Conservation (phyloP, 371 early-diverging fungal genomes). For the Haplosporangium sp. region DNA sequence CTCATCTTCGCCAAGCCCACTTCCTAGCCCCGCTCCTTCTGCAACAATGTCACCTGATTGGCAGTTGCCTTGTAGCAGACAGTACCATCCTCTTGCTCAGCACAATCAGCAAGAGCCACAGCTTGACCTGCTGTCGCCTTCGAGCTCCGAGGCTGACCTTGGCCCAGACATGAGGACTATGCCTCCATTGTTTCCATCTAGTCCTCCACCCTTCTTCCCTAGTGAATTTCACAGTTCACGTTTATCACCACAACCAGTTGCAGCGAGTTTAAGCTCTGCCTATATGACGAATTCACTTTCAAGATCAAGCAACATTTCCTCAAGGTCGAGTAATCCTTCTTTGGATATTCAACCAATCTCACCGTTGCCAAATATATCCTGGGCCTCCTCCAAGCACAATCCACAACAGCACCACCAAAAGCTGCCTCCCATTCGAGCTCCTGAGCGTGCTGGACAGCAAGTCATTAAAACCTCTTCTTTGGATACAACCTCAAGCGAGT, state of each 20-base stretch:
- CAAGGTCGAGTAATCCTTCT: conserved; percentile 9
- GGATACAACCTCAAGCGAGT: conserved; percentile 24
- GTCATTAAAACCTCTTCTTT: conserved; percentile 29
- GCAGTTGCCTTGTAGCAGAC: neutral
- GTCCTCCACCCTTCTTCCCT: conserved; percentile 11
- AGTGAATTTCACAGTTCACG: neutral
- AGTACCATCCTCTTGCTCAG: neutral
- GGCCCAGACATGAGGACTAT: conserved; percentile 15
- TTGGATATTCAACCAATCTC: conserved; percentile 12
- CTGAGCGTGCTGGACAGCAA: conserved; percentile 35
- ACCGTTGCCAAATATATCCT: conserved; percentile 2
- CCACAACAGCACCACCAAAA: conserved; percentile 8
- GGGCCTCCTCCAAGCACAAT: conserved; percentile 35
- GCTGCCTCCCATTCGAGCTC: conserved; percentile 42
- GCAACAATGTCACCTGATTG: conserved; percentile 29
- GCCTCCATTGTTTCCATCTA: conserved; percentile 23
- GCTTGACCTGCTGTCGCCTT: conserved; percentile 15
- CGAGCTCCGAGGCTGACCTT: conserved; percentile 23
- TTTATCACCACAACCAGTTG: neutral
- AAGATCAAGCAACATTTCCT: conserved; percentile 7
- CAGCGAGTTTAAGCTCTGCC: conserved; percentile 1
- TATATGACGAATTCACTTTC: conserved; percentile 15
- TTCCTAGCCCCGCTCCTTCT: conserved; percentile 45
- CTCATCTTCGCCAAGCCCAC: conserved; percentile 22
- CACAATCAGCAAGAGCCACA: neutral